Evolutionary conservation across 441 rosid genomes (phyloP), one percentile per base, ranked within the genome.

Genomic region (Bruguiera hainesii): DNA sequence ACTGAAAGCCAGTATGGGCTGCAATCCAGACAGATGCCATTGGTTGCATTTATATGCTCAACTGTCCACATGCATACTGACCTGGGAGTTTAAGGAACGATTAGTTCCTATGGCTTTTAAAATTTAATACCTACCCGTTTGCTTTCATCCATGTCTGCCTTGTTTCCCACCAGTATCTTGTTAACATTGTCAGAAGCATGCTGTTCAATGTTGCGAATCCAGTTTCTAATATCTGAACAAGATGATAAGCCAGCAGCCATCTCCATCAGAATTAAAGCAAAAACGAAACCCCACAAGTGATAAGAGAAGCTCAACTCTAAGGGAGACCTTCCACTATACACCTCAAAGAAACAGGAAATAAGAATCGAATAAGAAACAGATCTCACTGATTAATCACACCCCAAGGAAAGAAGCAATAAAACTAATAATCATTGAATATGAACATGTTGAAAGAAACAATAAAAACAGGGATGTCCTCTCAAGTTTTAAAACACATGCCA

Each of bases 131-230:
- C 67, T 28, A 87, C 98, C 87, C 96, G 80, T 84, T 92, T 90
- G 89, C 96, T 92, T 78, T 88, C 98, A 61, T 88, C 98, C 96
- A 89, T 91, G 66, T 91, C 98, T 65, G 98, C 96, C 79, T 91
- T 91, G 81, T 91, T 91, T 48, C 98, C 95, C 61, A 89, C 93
- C 65, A 89, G 79, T 68, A 91, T 83, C 86, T 91, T 91, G 93
- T 91, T 91, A 59, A 88, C 98, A 73, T 84, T 88, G 72, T 91
- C 96, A 70, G 96, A 89, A 63, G 95, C 96, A 73, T 91, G 96
- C 70, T 88, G 96, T 74, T 89, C 98, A 65, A 91, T 91, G 69
- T 89, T 89, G 60, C 93, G 92, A 60, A 91, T 88, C 96, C 96
- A 89, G 66, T 91, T 89, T 83, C 89, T 89, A 56, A 88, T 88